These are phyloP conservation scores for Phytophthora kernoviae DNA, from an alignment of 352 stramenopile species.

Conservation along the genomic window DNA sequence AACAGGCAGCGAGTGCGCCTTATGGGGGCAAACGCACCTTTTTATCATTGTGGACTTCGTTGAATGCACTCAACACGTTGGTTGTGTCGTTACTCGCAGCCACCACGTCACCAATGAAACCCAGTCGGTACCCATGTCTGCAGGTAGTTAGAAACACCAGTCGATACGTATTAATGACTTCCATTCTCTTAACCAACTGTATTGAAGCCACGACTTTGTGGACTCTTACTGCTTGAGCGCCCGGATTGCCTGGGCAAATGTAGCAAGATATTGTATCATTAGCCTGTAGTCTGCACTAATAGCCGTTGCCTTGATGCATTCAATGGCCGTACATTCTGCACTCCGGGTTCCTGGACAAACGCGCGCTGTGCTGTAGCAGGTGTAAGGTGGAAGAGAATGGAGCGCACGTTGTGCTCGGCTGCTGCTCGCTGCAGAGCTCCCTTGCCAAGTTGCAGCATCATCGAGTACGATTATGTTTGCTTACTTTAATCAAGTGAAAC, in stretches of 20 bases:
- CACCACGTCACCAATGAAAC: constrained; percentile 29
- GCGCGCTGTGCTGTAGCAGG: constrained; percentile 9
- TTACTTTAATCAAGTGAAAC: no score
- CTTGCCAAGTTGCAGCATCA: constrained; percentile 16
- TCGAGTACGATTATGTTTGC: neutral
- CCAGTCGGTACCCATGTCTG: constrained; percentile 46
- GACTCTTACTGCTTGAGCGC: constrained; percentile 31
- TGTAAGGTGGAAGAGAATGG: constrained; percentile 53
- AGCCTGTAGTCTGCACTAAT: neutral
- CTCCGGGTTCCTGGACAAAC: constrained; percentile 10
- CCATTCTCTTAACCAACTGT: no score
- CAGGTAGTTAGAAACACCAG: neutral
- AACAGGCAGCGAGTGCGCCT: no score
- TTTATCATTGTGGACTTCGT: constrained; percentile 15
- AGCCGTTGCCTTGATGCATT: neutral
- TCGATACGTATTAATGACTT: no score
- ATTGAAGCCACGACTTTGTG: no score
- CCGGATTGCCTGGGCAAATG: constrained; percentile 25
- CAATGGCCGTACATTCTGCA: constrained; percentile 22
- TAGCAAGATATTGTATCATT: constrained; percentile 7
- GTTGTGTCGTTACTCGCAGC: neutral
- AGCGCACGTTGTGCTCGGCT: constrained; percentile 49
- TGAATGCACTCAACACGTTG: constrained; percentile 25
- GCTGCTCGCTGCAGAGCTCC: constrained; percentile 27
- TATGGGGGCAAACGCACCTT: constrained; percentile 9